These are phyloP conservation scores for Cladosporium cucumerinum DNA, from an alignment of 2,329 filamentous ascomycete genomes.

Conservation along the genomic window DNA sequence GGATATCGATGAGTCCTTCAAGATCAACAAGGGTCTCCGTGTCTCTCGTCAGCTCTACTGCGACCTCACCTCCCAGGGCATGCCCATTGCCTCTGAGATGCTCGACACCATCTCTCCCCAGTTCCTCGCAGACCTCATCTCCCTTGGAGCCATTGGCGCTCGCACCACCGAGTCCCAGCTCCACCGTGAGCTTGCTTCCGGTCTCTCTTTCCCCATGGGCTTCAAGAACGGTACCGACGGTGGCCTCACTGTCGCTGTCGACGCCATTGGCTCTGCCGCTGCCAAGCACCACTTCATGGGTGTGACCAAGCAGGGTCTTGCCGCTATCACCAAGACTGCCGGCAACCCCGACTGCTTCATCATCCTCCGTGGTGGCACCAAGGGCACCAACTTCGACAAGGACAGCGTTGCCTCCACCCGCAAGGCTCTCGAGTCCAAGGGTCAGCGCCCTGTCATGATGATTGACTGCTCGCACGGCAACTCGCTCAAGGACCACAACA, in stretches of 20 bases:
- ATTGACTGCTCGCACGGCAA: slow-evolving; percentile 92
- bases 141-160: slow-evolving; percentile 90
- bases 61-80: slow-evolving; percentile 84
- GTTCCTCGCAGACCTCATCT: slow-evolving; percentile 89
- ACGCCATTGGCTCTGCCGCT: slow-evolving; percentile 88
- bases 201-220: slow-evolving; percentile 92
- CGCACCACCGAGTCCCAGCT: slow-evolving; percentile 94
- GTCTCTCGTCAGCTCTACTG: slow-evolving; percentile 87
- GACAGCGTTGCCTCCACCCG: slow-evolving; percentile 82
- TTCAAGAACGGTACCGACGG: slow-evolving; percentile 99
- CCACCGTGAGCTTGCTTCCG: slow-evolving; percentile 89
- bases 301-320: slow-evolving; percentile 93
- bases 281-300: slow-evolving; percentile 96
- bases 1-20: slow-evolving; percentile 96
- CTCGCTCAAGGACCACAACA: slow-evolving; percentile 91
- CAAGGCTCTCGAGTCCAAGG: slow-evolving; percentile 70
- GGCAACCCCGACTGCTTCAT: slow-evolving; percentile 98
- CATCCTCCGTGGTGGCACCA: slow-evolving; percentile 86
- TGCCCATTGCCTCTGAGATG: slow-evolving; percentile 97
- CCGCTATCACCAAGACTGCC: slow-evolving; percentile 88
- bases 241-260: slow-evolving; percentile 81
- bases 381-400: slow-evolving; percentile 90
- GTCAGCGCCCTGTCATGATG: slow-evolving; percentile 75
- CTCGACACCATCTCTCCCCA: slow-evolving; percentile 96
- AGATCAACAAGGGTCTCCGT: slow-evolving; percentile 96